A percentile compares a stretch with the other conserved stretches of the same genome.
Evolutionary conservation across 306 rosid species (phyloP).

Genomic region (Casuarina glauca): DNA sequence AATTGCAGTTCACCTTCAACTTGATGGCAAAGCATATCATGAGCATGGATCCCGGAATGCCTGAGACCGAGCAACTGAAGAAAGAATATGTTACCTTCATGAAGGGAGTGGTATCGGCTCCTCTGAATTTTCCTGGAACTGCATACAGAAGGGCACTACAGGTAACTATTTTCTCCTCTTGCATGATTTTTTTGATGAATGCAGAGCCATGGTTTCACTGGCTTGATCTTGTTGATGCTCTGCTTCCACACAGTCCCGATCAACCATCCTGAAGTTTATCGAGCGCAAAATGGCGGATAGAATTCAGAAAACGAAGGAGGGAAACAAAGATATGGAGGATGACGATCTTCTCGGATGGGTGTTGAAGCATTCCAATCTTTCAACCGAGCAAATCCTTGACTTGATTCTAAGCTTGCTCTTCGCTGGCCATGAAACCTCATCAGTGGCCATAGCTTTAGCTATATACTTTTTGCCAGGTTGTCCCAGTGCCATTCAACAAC

Average conservation of each 20-base stretch:
- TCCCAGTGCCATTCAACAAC: slow-evolving; percentile 64
- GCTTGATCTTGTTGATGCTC: background rate
- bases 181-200: background rate
- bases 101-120: slow-evolving; percentile 93
- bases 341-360: slow-evolving; percentile 94
- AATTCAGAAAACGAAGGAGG: slow-evolving; percentile 34
- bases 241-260: slow-evolving; percentile 59
- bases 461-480: slow-evolving; percentile 71
- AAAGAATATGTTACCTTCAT: slow-evolving; percentile 83
- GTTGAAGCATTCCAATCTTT: slow-evolving; percentile 79
- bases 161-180: slow-evolving; percentile 37
- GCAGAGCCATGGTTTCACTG: background rate
- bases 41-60: slow-evolving; percentile 85
- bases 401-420: slow-evolving; percentile 82
- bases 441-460: slow-evolving; percentile 86
- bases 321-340: slow-evolving; percentile 44
- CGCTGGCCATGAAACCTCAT: slow-evolving; percentile 98
- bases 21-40: slow-evolving; percentile 91
- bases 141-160: slow-evolving; percentile 81
- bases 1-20: slow-evolving; percentile 85
- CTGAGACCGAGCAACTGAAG: slow-evolving; percentile 83
- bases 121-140: slow-evolving; percentile 90
- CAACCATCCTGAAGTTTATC: slow-evolving; percentile 75
- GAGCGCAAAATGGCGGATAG: slow-evolving; percentile 78
- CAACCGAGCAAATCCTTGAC: slow-evolving; percentile 93